Conservation (phyloP, 768 basidiomycete genomes). For the Suillus clintonianus region DNA sequence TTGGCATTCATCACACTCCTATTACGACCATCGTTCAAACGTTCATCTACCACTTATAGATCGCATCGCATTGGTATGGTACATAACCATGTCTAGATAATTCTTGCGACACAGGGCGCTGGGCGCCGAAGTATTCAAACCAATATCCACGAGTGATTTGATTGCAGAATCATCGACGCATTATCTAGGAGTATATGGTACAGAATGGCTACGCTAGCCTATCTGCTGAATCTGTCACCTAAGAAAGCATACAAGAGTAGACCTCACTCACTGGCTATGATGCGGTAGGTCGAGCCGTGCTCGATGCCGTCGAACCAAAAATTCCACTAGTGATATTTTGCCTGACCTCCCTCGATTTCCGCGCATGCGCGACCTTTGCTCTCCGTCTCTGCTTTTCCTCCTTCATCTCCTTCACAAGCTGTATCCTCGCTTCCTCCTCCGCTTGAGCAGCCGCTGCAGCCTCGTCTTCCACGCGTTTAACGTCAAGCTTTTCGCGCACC, state of each 20-base stretch:
- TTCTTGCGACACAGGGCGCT: not conserved
- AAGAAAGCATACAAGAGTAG: not conserved
- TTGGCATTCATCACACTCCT: not conserved
- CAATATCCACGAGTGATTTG: not conserved
- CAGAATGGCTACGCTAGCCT: not conserved
- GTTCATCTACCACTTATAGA: not conserved
- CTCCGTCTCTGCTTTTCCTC: constrained; percentile 1
- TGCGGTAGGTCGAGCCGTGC: not conserved
- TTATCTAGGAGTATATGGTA: not conserved
- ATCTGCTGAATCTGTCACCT: not conserved
- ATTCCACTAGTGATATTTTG: not conserved
- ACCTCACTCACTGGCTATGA: not conserved
- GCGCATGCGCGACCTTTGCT: not conserved
- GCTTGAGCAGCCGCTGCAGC: not conserved
- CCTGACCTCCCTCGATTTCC: not conserved
- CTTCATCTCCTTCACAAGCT: constrained; percentile 4
- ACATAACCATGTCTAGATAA: not conserved
- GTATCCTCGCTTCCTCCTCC: constrained; percentile 2
- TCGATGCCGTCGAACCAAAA: not conserved
- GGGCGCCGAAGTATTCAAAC: not conserved
- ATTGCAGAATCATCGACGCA: not conserved
- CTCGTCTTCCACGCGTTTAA: constrained; percentile 12
- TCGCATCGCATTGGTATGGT: not conserved
- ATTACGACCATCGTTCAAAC: not conserved
- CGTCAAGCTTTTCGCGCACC: constrained; percentile 34